phyloP scores from a whole-genome alignment of 2,329 filamentous ascomycete species.

The Fusarium proliferatum region DNA sequence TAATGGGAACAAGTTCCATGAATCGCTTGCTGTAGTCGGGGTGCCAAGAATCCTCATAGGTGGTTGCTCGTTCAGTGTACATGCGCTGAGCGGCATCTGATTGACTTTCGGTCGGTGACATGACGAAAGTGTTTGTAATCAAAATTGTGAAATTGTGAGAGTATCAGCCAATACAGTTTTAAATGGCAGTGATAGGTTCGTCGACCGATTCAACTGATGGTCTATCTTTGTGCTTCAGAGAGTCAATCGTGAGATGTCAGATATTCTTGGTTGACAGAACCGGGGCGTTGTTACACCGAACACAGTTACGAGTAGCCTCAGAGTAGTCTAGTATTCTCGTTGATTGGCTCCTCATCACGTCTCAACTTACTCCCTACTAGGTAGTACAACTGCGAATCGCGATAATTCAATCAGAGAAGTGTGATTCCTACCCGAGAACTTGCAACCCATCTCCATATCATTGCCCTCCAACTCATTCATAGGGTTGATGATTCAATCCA shows the following conservation, averaged over 20 bases:
- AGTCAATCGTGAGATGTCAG: background rate
- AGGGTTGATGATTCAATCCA: background rate
- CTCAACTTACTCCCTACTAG: background rate
- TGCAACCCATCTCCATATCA: background rate
- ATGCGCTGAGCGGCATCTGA: slow-evolving; percentile 42
- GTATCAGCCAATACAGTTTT: background rate
- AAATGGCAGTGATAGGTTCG: background rate
- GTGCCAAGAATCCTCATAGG: slow-evolving; percentile 51
- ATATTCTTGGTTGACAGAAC: background rate
- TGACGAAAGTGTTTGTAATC: background rate
- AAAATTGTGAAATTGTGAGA: background rate
- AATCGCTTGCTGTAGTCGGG: slow-evolving; percentile 48
- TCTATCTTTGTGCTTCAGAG: background rate
- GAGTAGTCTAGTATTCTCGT: background rate
- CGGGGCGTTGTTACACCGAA: slow-evolving; percentile 3
- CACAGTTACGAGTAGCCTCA: background rate
- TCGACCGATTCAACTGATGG: background rate
- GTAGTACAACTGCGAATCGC: background rate
- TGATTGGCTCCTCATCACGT: slow-evolving; percentile 8
- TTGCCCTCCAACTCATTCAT: background rate
- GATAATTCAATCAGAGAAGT: background rate
- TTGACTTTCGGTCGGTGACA: slow-evolving; percentile 20
- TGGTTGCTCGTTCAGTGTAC: slow-evolving; percentile 47
- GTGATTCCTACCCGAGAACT: background rate
- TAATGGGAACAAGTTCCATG: slow-evolving; percentile 41